Percentiles rank a stretch among this genome's conserved stretches.
Conservation (phyloP, 495 filamentous ascomycete species). For the Pseudevernia furfuracea region DNA sequence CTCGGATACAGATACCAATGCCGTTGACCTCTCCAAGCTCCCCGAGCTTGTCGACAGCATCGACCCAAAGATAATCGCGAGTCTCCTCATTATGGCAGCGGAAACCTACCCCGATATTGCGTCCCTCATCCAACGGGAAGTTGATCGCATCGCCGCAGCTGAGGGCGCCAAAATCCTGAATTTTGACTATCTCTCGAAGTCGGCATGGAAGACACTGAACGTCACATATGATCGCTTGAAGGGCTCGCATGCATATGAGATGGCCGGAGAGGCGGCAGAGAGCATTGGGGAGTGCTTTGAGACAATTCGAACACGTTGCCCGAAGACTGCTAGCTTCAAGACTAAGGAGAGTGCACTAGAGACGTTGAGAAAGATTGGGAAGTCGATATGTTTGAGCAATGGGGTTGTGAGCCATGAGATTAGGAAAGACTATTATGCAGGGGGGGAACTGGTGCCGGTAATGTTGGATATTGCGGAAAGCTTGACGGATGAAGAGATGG, state of each 20-base stretch:
- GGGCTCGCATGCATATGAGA: background rate
- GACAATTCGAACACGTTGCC: background rate
- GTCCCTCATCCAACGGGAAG: background rate
- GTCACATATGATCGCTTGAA: slow-evolving; percentile 2
- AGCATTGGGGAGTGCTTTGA: background rate
- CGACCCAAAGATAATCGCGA: background rate
- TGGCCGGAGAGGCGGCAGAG: background rate
- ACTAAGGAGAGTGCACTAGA: slow-evolving; percentile 7
- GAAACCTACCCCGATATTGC: background rate
- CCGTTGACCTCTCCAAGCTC: background rate
- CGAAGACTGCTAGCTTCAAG: slow-evolving; percentile 3
- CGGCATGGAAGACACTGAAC: slow-evolving; percentile 5
- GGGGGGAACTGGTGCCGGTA: background rate
- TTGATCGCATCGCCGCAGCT: background rate
- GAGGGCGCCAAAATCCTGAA: background rate
- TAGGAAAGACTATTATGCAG: background rate
- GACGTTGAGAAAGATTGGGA: slow-evolving; percentile 12
- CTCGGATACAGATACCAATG: background rate
- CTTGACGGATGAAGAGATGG: background rate
- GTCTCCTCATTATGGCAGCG: background rate
- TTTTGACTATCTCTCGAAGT: background rate
- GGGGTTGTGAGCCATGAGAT: background rate
- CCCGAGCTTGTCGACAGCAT: slow-evolving; percentile 1
- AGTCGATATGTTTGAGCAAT: slow-evolving; percentile 4
- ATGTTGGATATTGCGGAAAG: background rate